phyloP scores from a whole-genome alignment of 495 filamentous ascomycete genomes.

The Lineolata rhizophorae region DNA sequence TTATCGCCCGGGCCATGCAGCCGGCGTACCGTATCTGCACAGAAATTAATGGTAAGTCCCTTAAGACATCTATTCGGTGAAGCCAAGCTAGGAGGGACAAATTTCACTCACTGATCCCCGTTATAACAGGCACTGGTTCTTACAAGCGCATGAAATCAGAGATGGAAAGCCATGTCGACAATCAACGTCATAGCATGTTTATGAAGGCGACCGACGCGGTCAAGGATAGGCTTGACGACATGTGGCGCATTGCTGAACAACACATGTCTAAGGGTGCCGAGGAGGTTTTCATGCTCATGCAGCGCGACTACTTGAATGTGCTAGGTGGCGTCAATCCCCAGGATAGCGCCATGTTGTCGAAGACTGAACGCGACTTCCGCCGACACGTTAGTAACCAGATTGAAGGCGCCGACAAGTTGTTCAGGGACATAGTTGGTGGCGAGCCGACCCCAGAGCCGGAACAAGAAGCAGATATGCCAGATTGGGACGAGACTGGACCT shows the following conservation, averaged over 20 bases:
- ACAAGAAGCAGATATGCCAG: too few species aligned
- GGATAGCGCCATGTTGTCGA: too few species aligned
- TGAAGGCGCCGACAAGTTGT: too few species aligned
- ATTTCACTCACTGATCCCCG: too few species aligned
- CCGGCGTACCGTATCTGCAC: conserved; percentile 26
- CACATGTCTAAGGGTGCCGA: conserved; percentile 19
- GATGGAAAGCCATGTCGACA: conserved; percentile 29
- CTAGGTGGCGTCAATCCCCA: conserved; percentile 15
- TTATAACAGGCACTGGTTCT: conserved; percentile 25
- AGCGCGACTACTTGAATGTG: conserved; percentile 21
- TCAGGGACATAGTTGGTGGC: too few species aligned
- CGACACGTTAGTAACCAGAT: too few species aligned
- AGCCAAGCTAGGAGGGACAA: not conserved
- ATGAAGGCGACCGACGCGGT: conserved; percentile 20
- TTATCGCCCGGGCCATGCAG: conserved; percentile 25
- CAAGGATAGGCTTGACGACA: conserved; percentile 13
- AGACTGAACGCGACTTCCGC: too few species aligned
- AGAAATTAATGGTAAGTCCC: conserved; percentile 20
- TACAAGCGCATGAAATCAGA: conserved; percentile 31
- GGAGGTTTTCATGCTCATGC: conserved; percentile 21
- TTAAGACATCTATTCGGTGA: not conserved
- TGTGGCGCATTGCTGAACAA: conserved; percentile 17
- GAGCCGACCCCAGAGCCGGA: too few species aligned
- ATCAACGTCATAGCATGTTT: conserved; percentile 27
- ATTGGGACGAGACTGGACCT: too few species aligned